Evolutionary conservation across 768 basidiomycete genomes (phyloP), one percentile per base, ranked within the genome.

Genomic region (Strobilomyces confusus): DNA sequence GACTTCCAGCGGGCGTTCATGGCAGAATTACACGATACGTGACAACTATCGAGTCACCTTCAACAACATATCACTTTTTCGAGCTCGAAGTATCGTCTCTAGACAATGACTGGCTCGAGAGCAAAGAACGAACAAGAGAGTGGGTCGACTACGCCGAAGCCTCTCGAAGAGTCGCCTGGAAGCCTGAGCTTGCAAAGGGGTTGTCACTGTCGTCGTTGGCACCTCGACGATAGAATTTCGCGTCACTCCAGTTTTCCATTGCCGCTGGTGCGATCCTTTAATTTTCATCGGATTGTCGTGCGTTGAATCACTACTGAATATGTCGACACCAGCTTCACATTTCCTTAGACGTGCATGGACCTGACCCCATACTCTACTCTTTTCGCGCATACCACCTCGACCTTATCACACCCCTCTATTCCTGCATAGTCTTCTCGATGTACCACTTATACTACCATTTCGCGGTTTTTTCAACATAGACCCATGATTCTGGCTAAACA

Each of bases 121-220:
- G 80, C 63, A 77, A 82, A 59, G 90, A 93, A 74, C 83, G 91
- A 56, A 77, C 76, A 68, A 75, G 91, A 62, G 91, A 92, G 73
- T 92, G 89, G 89, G 89, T 93, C 61, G 89, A 92, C 70, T 91
- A 86, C 63, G 81, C 84, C 42, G 91, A 92, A 73, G 91, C 91
- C 15, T 72, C 82, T 58, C 73, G 77, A 63, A 75, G 91, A 60
- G 67, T 93, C 37, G 79, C 83, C 55, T 93, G 91, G 91, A 93
- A 93, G 68, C 73, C 79, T n/a, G 91, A 93, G 73, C 79, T 93
- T 41, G 81, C 83, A 9, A 86, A 89, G 67, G 90, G 84, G 47
- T 77, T 92, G 48, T 76, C 77, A 61, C 75, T 86, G 29, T 91
- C 84, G 29, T 83, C 89, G 12, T 70, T 91, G 55, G 87, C 87